phyloP scores from a whole-genome alignment of 495 filamentous ascomycete genomes.

The Talaromyces wortmannii region DNA sequence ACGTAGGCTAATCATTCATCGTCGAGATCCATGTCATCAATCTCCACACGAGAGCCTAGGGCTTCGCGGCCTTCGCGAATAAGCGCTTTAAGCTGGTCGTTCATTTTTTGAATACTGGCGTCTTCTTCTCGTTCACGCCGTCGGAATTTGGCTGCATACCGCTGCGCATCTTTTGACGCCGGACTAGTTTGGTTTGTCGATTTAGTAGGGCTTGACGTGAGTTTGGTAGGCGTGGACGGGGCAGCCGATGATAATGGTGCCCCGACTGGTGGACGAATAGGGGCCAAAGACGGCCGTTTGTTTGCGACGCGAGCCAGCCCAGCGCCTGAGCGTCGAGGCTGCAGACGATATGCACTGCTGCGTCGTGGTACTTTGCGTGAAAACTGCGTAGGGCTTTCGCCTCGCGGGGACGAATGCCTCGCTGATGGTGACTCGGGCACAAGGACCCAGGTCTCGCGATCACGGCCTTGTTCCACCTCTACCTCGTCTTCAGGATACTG shows the following conservation, averaged over 20 bases:
- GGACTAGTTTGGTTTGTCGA: constrained; percentile 31
- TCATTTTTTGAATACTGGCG: constrained; percentile 67
- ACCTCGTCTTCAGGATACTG: constrained; percentile 25
- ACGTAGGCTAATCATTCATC: constrained; percentile 8
- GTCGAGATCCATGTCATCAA: constrained; percentile 53
- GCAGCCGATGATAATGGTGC: constrained; percentile 10
- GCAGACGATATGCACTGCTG: constrained; percentile 5
- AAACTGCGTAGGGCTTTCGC: constrained; percentile 14
- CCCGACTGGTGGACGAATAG: background rate
- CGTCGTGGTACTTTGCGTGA: constrained; percentile 17
- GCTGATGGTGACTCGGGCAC: constrained; percentile 37
- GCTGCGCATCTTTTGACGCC: constrained; percentile 55
- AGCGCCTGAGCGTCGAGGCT: constrained; percentile 8
- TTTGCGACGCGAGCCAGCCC: constrained; percentile 13
- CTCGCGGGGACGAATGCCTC: constrained; percentile 4
- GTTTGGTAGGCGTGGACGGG: constrained; percentile 33
- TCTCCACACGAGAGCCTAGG: constrained; percentile 68
- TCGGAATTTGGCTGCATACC: constrained; percentile 56
- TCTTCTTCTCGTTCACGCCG: constrained; percentile 75
- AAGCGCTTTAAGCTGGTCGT: constrained; percentile 72
- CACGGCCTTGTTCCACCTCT: constrained; percentile 22
- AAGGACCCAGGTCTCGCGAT: constrained; percentile 67
- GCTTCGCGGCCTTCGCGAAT: constrained; percentile 85
- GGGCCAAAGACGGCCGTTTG: constrained; percentile 17
- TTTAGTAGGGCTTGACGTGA: constrained; percentile 21